Base-by-base conservation (phyloP, 371 early-diverging fungal genomes). In the Ordospora colligata region DNA sequence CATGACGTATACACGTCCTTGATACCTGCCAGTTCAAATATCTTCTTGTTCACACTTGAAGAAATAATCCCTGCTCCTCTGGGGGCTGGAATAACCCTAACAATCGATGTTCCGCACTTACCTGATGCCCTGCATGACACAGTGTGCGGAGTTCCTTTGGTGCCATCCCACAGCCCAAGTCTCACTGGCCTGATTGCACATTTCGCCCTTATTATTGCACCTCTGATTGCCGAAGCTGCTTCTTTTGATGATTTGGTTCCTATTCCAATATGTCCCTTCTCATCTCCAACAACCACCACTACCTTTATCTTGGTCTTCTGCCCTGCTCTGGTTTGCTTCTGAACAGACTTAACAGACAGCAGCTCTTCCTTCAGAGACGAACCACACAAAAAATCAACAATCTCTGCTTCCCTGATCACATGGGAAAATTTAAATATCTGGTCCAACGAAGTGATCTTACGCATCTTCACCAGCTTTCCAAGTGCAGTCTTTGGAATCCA, bases 291-390 rank as follows among this genome's bases (percentile, higher is more conserved):
- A 88, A 92, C 91, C 72, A 95, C 95, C 83, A 94, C 94, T 80
- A 94, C 98, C 91, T 96, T 97, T 90, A 97, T 96, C 81, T 94
- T 91, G 81, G 97, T 96, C 83, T 95, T 92, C 88, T 97, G 97
- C 88, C 97, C 97, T 78, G 97, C 97, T 85, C 92, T 91, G 82
- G 96, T 96, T 88, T 97, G 98, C 90, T 98, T 98, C 88, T 98
- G 97, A 83, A 98, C 96, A 79, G 95, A 94, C 89, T 93, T 95
- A 85, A 95, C 93, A 89, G 93, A 93, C 90, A 96, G 93, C 80
- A 96, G 94, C 87, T 96, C 94, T 84, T 96, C 96, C 90, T 93
- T 94, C 78, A 98, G 89, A 79, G 91, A 91, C 44, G 70, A 71
- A 11, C 82, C 79, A 70, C 96, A 87, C 89, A 96, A 92, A 86